Evolutionary conservation across 768 basidiomycete genomes (phyloP), one percentile per base, ranked within the genome.

Genomic region (Calocera cornea): DNA sequence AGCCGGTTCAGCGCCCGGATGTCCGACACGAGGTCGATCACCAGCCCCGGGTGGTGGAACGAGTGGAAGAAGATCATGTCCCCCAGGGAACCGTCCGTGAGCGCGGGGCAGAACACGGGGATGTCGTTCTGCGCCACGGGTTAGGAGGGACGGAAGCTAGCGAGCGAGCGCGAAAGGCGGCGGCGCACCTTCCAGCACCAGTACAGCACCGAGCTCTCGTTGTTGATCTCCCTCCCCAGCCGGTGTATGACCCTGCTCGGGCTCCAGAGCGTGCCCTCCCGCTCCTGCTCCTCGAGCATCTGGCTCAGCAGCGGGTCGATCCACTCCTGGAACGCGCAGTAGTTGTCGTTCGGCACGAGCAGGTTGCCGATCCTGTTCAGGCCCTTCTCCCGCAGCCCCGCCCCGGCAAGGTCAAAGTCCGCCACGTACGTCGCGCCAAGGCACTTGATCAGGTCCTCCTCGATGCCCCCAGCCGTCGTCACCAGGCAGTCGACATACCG

Each of bases 31-130:
- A 99, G 97, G 74, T 99, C 97, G 69, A 99, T 79, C 24, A 90
- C 79, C 64, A 99, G 82, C 12, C 88, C 89, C 0, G 90, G 91
- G 49, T 83, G 84, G 69, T 85, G 83, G 82, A 94, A 99, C 14
- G 94, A 95, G 78, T 98, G 97, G 76, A 98, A 98, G 78, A 97
- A 99, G 41, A 98, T 87, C 95, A 98, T 97, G 76, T 99, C 97
- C 67, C 97, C 97, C 67, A 99, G 83, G 0, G 97, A 98, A 12
- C 97, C 97, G 74, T 99, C 97, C 31, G 97, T 99, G 63, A 99
- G 79, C 0, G 97, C 97, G 27, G 97, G 97, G 76, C 97, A 99
- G 79, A 97, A 99, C 60, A 98, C 93, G 8, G 97, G 97, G 67
- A 98, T 98, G 72, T 97, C 82, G 78, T 99, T 98, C 97, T 99